phyloP scores from a whole-genome alignment of 441 rosid genomes.

The Raphanus hybrid region DNA sequence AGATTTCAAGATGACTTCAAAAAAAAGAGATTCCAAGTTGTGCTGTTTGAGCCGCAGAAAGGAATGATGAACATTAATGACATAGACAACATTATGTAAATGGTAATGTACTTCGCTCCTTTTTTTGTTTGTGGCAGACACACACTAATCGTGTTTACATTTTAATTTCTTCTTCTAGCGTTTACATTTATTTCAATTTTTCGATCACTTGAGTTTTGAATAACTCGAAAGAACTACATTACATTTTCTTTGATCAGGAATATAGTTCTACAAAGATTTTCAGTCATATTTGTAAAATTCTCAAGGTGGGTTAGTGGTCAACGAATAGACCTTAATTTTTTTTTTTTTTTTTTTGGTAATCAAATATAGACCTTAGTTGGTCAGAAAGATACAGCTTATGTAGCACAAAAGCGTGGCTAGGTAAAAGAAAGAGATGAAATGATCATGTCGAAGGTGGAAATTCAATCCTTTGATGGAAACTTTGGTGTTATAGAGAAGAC shows the following conservation, averaged over 20 bases:
- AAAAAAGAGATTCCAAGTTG: slow-evolving; percentile 21
- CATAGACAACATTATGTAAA: slow-evolving; percentile 27
- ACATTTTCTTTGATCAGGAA: slow-evolving; percentile 9
- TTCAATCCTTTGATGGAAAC: slow-evolving; percentile 18
- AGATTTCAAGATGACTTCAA: slow-evolving; percentile 21
- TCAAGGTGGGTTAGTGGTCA: slow-evolving; percentile 4
- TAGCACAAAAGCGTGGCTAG: slow-evolving; percentile 30
- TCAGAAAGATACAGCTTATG: slow-evolving; percentile 5
- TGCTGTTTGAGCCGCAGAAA: slow-evolving; percentile 31
- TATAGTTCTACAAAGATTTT: background rate
- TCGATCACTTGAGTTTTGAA: slow-evolving; percentile 26
- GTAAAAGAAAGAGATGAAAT: slow-evolving; percentile 21
- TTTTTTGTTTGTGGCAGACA: slow-evolving; percentile 41
- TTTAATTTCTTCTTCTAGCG: slow-evolving; percentile 11
- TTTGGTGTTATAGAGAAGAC: slow-evolving; percentile 25
- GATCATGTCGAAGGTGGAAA: slow-evolving; percentile 39
- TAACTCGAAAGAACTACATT: background rate
- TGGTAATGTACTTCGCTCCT: slow-evolving; percentile 21
- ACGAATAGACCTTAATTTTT: background rate
- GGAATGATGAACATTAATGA: slow-evolving; percentile 23
- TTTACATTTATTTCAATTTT: background rate
- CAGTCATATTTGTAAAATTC: background rate
- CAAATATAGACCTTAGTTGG: too few species aligned
- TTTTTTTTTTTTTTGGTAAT: too few species aligned
- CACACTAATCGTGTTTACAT: slow-evolving; percentile 32